These are phyloP conservation scores for Phytophthora brassicae DNA, from an alignment of 352 stramenopile genomes.

Conservation along the genomic window DNA sequence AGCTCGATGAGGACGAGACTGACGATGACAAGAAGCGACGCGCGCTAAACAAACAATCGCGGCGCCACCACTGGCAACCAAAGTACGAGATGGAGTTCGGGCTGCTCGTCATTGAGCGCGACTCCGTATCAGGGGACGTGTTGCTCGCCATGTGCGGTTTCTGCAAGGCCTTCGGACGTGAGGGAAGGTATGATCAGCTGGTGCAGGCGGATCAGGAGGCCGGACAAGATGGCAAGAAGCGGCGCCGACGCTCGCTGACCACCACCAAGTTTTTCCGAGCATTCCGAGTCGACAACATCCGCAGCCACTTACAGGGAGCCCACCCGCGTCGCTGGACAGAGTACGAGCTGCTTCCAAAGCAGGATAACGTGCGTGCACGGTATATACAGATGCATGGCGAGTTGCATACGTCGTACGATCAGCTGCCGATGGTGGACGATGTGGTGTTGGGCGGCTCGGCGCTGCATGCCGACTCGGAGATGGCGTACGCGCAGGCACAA, in stretches of 20 bases:
- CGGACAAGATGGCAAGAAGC: constrained; percentile 66
- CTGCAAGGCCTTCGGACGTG: constrained; percentile 82
- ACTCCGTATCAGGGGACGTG: constrained; percentile 65
- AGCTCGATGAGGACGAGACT: constrained; percentile 42
- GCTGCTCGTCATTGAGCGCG: constrained; percentile 65
- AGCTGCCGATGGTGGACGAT: constrained; percentile 69
- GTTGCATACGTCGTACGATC: constrained; percentile 56
- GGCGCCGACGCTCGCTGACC: constrained; percentile 71
- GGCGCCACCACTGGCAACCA: constrained; percentile 76
- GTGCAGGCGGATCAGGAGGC: constrained; percentile 56
- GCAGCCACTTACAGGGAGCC: constrained; percentile 77
- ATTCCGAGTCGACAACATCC: constrained; percentile 87
- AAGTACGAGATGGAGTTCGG: constrained; percentile 88
- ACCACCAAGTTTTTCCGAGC: constrained; percentile 88
- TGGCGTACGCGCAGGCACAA: constrained; percentile 63
- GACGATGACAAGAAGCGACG: constrained; percentile 51
- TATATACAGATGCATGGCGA: constrained; percentile 74
- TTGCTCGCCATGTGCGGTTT: constrained; percentile 83
- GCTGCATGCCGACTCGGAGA: constrained; percentile 55
- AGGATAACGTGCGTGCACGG: constrained; percentile 51
- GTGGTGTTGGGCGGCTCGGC: constrained; percentile 60
- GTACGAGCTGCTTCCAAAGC: constrained; percentile 82
- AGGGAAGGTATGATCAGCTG: constrained; percentile 75
- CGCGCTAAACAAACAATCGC: constrained; percentile 40
- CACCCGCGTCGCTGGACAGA: constrained; percentile 76